Base-by-base conservation (phyloP, 805 yeast species). In the Candida nemodendra region DNA sequence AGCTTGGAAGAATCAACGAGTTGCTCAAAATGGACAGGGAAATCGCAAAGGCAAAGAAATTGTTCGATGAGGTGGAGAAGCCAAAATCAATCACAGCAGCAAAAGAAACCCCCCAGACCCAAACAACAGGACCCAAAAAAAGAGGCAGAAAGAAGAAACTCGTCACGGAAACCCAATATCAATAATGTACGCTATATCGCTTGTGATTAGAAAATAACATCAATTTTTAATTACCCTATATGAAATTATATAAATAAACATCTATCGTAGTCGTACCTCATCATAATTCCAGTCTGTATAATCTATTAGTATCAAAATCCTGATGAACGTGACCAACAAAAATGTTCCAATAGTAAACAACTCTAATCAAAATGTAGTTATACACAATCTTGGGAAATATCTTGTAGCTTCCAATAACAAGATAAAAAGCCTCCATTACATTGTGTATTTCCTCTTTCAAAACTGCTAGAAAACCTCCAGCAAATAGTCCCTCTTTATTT, bases 1-100 rank as follows among this genome's bases (percentile, higher is more conserved):
- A 84, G 53, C 67, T 81, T 11, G 87, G 86, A 2, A 76, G 91
- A 59, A 74, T 83, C 1, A 77, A 78, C 43, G 87, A 82, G 52
- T 65, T 84, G 47, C 66, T 81, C 36, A 62, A 69, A 15, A 60
- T 81, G 50, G 82, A 79, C 46, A 76, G 74, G 52, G 77, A 74
- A 43, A 80, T 84, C 47, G 65, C 73, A 3, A 82, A 74, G 38
- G 89, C 89, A 0, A 72, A 82, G 47, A 79, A 76, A 56, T 74
- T 78, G 52, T 81, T 82, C 50, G 84, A 81, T 48, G 80, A 74
- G 42, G 66, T 75, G 4, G 88, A 81, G 27, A 23, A 30, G 34
- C 32, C 38, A 11, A n/a, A 11, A 27, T 9, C 11, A 23, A 18
- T 12, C 26, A 9, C 15, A 11, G 25, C 24, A 31, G n/a, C 16